Conservation (phyloP, 129 eudicot genomes). For the Helichrysum umbraculigerum region DNA sequence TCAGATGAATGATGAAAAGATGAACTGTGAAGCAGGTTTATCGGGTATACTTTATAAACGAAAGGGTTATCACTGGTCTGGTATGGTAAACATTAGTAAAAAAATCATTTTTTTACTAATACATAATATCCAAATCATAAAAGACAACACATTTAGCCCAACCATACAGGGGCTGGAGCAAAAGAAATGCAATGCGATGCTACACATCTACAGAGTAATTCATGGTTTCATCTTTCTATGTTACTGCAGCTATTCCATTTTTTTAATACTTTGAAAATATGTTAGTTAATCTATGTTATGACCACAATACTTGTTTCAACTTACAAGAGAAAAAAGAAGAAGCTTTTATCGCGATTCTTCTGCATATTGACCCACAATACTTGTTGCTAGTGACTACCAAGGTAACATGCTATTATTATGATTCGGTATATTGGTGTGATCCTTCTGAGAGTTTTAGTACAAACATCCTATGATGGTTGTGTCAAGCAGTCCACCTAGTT, state of each 20-base stretch:
- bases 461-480: not conserved
- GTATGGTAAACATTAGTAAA: not conserved
- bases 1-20: constrained; percentile 17
- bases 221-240: not conserved
- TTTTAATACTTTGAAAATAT: not conserved
- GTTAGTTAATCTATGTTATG: not conserved
- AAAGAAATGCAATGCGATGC: not conserved
- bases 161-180: not conserved
- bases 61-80: too few relatives aligned
- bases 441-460: constrained; percentile 1
- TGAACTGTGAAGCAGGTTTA: not conserved
- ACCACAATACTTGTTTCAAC: constrained; percentile 11
- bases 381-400: constrained; percentile 3
- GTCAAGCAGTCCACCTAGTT: not conserved
- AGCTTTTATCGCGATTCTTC: not conserved
- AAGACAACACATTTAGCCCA: not conserved
- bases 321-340: not conserved
- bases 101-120: not conserved
- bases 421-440: not conserved
- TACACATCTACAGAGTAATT: not conserved
- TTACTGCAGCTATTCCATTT: not conserved
- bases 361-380: not conserved
- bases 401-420: not conserved
- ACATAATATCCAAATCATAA: not conserved
- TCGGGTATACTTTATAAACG: too few relatives aligned